Conservation (phyloP, 2,329 filamentous ascomycete species). For the Scedosporium apiospermum region DNA sequence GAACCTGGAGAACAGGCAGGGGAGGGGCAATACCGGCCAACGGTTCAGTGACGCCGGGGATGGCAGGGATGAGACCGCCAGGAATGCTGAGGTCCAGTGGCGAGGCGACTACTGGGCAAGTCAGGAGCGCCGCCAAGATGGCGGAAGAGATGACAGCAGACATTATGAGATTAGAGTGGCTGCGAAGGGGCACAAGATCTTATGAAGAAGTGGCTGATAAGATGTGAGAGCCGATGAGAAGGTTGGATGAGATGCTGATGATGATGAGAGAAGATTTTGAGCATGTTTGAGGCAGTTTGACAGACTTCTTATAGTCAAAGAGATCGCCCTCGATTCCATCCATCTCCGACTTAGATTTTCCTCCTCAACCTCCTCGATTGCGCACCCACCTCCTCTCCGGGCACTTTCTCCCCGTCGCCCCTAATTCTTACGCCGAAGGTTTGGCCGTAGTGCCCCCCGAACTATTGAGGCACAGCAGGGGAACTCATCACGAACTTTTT, state of each 20-base stretch:
- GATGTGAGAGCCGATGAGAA: neutral
- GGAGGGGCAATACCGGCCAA: conserved; percentile 40
- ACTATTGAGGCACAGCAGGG: neutral
- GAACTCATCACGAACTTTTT: neutral
- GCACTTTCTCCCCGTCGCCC: neutral
- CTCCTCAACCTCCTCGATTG: neutral
- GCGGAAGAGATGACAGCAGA: neutral
- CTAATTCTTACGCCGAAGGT: neutral
- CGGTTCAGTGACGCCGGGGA: conserved; percentile 49
- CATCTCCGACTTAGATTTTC: neutral
- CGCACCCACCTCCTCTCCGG: neutral
- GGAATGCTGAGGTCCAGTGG: conserved; percentile 32
- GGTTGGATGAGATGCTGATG: neutral
- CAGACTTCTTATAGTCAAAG: neutral
- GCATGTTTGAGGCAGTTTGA: conserved; percentile 1
- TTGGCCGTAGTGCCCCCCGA: neutral
- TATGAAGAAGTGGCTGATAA: neutral
- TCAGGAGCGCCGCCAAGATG: conserved; percentile 1
- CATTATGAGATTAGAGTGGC: neutral
- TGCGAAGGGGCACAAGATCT: neutral
- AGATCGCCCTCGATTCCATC: neutral
- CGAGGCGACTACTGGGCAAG: neutral
- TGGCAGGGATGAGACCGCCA: conserved; percentile 40
- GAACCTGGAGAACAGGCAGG: conserved; percentile 48
- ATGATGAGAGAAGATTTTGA: neutral